These are phyloP conservation scores for Leptomonas pyrrhocoris DNA, from an alignment of 208 protist genomes.

Conservation along the genomic window DNA sequence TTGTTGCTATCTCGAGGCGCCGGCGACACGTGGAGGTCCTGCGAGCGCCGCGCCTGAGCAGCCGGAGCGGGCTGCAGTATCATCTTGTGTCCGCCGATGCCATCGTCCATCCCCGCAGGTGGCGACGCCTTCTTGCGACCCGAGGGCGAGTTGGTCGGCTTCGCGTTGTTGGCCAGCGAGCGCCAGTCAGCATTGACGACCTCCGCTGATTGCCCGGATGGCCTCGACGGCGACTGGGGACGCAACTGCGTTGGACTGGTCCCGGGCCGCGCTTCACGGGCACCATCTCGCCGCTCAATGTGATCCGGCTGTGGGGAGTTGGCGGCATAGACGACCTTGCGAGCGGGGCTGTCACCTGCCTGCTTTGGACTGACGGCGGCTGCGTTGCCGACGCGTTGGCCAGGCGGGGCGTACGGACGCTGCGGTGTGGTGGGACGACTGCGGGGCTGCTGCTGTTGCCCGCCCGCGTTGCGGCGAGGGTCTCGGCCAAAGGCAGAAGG, in stretches of 20 bases:
- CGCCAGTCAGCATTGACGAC: conserved; percentile 24
- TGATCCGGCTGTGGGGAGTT: conserved; percentile 31
- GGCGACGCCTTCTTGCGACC: conserved; percentile 15
- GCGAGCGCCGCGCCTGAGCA: conserved; percentile 8
- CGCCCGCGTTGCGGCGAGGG: conserved; percentile 18
- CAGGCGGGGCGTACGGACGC: conserved; percentile 2
- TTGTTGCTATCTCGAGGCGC: conserved; percentile 1
- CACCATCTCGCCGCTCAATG: neutral
- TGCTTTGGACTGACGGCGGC: conserved; percentile 8
- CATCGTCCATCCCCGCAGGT: conserved; percentile 15
- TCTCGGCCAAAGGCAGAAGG: conserved; percentile 26
- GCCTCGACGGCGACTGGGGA: conserved; percentile 12
- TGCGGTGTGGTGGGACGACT: conserved; percentile 29
- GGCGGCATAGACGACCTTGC: conserved; percentile 30
- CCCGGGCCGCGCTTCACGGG: conserved; percentile 5
- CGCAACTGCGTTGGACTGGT: conserved; percentile 5
- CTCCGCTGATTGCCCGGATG: neutral
- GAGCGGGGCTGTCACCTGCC: neutral
- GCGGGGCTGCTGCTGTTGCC: conserved; percentile 2
- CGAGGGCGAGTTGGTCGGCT: neutral
- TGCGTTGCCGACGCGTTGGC: conserved; percentile 13
- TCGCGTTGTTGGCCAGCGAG: conserved; percentile 11
- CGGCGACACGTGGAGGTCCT: conserved; percentile 4
- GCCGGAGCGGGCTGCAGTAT: conserved; percentile 14
- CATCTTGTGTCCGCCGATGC: conserved; percentile 24